A percentile compares a stretch with the other conserved stretches of the same genome.
phyloP scores from a whole-genome alignment of 345 rosid genomes.

The Isatis tinctoria region DNA sequence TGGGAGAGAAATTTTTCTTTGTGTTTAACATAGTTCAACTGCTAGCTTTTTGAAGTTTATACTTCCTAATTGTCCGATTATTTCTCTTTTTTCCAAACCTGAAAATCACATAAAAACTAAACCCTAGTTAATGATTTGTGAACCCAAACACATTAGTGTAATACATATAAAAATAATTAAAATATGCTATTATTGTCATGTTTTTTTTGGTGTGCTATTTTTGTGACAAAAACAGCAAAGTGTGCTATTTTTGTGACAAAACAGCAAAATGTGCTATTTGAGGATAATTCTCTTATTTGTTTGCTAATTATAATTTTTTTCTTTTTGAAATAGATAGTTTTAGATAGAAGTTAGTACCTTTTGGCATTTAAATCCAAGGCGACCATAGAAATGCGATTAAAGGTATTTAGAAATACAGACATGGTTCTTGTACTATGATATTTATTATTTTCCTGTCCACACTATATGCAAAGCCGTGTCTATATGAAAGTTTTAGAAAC shows the following conservation, averaged over 20 bases:
- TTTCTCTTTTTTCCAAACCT: constrained; percentile 64
- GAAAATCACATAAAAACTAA: neutral
- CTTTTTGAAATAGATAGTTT: neutral
- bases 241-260: too few relatives aligned
- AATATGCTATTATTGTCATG: too few relatives aligned
- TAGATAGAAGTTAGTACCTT: neutral
- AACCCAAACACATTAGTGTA: neutral
- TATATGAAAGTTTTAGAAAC: too few relatives aligned
- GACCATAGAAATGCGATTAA: neutral
- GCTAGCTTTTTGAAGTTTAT: too few relatives aligned
- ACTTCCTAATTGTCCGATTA: constrained; percentile 64
- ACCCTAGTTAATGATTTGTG: too few relatives aligned
- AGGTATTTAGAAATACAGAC: neutral
- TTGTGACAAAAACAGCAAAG: too few relatives aligned
- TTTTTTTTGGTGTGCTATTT: too few relatives aligned
- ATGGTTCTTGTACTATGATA: neutral
- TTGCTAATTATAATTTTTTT: neutral
- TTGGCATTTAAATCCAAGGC: neutral
- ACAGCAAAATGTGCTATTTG: neutral
- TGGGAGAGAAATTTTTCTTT: too few relatives aligned
- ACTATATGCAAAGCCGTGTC: too few relatives aligned
- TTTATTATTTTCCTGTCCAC: neutral
- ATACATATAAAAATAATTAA: too few relatives aligned
- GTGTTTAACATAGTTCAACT: too few relatives aligned
- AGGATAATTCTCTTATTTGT: constrained; percentile 10